Base-by-base conservation (phyloP, 176 grass and related monocot species). In the Carex littledalei region DNA sequence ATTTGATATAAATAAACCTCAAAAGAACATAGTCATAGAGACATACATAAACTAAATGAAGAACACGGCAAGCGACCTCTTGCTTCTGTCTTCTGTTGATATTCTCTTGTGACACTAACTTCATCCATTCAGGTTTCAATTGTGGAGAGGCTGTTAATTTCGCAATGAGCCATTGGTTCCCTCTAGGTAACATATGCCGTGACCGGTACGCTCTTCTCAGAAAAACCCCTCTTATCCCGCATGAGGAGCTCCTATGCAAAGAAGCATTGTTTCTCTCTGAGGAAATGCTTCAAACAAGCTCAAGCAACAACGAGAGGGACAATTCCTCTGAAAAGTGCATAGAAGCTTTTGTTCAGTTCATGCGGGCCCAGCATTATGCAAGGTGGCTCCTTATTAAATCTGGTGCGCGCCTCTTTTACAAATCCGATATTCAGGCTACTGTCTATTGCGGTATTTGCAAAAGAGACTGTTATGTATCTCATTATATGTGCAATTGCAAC, bases 91-190 rank as follows among this genome's bases (percentile, higher is more conserved):
- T 73, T 73, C 49, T n/a, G n/a, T 73, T 50, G 7, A 73, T 73
- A 20, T 73, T 49, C n/a, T 49, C 69, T 49, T 73, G 8, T 26
- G 20, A 50, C 9, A 17, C 20, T 24, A 74, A 74, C 41, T 24
- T 74, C 45, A 74, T 74, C n/a, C 70, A 73, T 50, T 74, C 78
- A 97, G 94, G 94, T 70, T 97, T 97, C 81, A 97, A 97, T 84
- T 97, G 94, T 73, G 94, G 94, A n/a, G 94, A 97, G 86, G 94
- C 92, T 76, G 94, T 97, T 60, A 97, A 97, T 89, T 97, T 97
- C 54, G 92, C 94, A 50, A 89, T 84, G 37, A 67, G 81, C 2
- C 88, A 94, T 84, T 97, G 94, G 94, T 97, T 97, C 85, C 89
- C 90, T 76, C 71, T 97, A 18, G 90, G 94, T 69, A 90, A 86